Evolutionary conservation across 2,329 filamentous ascomycete species (phyloP).

Genomic region (Zymoseptoria brevis): DNA sequence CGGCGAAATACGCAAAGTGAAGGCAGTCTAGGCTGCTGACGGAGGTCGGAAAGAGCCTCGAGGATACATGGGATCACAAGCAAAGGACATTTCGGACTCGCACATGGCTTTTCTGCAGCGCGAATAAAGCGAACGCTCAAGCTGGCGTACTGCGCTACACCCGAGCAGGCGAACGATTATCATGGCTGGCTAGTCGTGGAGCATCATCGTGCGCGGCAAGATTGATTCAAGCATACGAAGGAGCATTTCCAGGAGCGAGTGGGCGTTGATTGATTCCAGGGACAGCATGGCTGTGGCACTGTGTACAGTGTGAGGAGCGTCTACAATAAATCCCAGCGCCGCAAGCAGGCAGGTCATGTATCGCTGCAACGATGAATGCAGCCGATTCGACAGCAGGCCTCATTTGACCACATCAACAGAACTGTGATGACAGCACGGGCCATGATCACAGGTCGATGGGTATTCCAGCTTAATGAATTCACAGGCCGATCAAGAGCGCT

Average conservation of each 20-base stretch:
- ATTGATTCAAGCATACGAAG: neutral
- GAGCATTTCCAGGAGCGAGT: neutral
- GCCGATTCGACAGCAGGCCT: neutral
- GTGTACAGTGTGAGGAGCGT: neutral
- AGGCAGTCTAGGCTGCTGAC: neutral
- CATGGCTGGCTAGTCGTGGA: neutral
- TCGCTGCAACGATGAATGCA: neutral
- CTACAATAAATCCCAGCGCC: neutral
- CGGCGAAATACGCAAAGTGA: slow-evolving; percentile 57
- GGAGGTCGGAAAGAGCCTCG: neutral
- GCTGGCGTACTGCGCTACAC: neutral
- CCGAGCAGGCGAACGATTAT: neutral
- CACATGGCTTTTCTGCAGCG: neutral
- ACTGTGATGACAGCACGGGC: no score
- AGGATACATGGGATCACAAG: neutral
- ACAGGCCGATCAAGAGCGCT: no score
- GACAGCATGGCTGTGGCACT: neutral
- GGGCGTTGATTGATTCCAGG: neutral
- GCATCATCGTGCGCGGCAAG: neutral
- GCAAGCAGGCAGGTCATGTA: neutral
- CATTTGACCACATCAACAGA: no score
- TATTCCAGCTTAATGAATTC: no score
- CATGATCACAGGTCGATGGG: no score
- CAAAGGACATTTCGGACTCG: neutral
- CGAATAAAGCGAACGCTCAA: neutral